Evolutionary conservation across 768 basidiomycete species (phyloP).

Genomic region (Podaxis sp.): DNA sequence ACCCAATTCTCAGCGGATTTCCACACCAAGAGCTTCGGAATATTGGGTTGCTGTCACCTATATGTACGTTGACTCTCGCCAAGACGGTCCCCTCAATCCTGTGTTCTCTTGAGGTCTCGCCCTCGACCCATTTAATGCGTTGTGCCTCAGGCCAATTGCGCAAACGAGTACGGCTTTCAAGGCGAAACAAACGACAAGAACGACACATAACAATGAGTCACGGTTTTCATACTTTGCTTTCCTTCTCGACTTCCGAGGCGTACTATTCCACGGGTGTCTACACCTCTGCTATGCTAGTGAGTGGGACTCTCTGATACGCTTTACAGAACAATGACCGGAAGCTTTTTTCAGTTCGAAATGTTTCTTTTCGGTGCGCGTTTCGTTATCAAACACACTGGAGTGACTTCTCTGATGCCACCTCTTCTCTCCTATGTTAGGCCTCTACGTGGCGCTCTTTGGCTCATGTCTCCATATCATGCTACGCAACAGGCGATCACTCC

Average conservation of each 20-base stretch:
- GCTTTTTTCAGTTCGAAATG: slow-evolving; percentile 6
- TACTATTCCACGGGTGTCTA: slow-evolving; percentile 10
- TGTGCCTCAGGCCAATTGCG: neutral
- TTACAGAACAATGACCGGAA: neutral
- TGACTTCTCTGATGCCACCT: neutral
- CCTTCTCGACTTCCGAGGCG: slow-evolving; percentile 9
- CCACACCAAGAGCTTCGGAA: slow-evolving; percentile 7
- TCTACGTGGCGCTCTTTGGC: slow-evolving; percentile 14
- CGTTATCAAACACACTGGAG: neutral
- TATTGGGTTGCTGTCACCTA: slow-evolving; percentile 1
- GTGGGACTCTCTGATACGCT: neutral
- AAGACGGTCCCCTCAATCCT: neutral
- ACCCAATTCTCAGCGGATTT: slow-evolving; percentile 10
- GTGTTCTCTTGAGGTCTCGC: neutral
- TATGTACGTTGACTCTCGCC: neutral
- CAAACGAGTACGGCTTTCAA: neutral
- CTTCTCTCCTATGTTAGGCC: neutral
- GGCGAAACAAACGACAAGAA: neutral
- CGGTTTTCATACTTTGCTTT: slow-evolving; percentile 6
- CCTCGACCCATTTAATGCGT: neutral
- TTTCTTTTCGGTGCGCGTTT: slow-evolving; percentile 11
- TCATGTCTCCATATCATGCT: slow-evolving; percentile 20
- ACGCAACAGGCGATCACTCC: slow-evolving; percentile 23
- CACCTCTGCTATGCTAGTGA: slow-evolving; percentile 11
- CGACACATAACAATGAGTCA: neutral